Evolutionary conservation across 768 basidiomycete genomes (phyloP).

Genomic region (Boletus rubescentipes): DNA sequence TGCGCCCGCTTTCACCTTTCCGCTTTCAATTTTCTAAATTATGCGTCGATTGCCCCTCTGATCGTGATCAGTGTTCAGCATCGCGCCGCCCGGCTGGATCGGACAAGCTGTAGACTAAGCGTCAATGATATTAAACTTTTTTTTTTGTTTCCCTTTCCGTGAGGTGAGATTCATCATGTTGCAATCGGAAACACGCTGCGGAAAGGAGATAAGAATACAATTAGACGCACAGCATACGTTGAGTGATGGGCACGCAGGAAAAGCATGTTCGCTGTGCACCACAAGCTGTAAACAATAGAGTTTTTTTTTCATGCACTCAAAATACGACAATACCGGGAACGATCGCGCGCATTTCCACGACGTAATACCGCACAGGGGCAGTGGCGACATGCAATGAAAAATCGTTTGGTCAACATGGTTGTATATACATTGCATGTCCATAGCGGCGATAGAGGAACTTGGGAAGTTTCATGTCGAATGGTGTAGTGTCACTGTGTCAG

Average conservation of each 20-base stretch:
- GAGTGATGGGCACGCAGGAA: conserved; percentile 26
- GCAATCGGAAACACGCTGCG: conserved; percentile 15
- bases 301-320: conserved; percentile 13
- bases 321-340: conserved; percentile 9
- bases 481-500: conserved; percentile 5
- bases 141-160: neutral
- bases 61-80: conserved; percentile 18
- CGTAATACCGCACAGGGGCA: conserved; percentile 30
- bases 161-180: conserved; percentile 13
- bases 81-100: conserved; percentile 13
- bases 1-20: conserved; percentile 10
- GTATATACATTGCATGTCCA: conserved; percentile 15
- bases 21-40: neutral
- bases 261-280: conserved; percentile 24
- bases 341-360: conserved; percentile 11
- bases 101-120: conserved; percentile 5
- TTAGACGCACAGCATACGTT: conserved; percentile 19
- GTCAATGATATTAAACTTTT: conserved; percentile 16
- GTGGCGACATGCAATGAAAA: conserved; percentile 20
- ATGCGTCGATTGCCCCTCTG: conserved; percentile 6
- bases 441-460: conserved; percentile 28
- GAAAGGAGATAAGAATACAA: conserved; percentile 27
- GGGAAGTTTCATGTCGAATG: conserved; percentile 11
- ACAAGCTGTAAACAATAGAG: conserved; percentile 21
- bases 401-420: conserved; percentile 2